Conservation (phyloP, 2,329 filamentous ascomycete species). For the Clonostachys chloroleuca region DNA sequence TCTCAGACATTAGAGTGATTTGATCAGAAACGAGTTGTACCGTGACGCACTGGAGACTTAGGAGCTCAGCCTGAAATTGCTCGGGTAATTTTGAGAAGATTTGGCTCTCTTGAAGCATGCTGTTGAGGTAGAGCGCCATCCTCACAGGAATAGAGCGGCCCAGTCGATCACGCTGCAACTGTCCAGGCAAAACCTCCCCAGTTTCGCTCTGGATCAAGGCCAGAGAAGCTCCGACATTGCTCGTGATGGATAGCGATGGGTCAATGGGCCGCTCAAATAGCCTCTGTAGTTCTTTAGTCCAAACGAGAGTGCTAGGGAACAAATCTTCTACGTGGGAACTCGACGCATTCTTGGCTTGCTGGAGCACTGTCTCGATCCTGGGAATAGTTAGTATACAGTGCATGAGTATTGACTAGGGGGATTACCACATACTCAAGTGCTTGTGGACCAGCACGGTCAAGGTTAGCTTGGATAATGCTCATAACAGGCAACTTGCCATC, state of each 20-base stretch:
- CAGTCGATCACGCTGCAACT: conserved; percentile 56
- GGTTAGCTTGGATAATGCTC: conserved; percentile 49
- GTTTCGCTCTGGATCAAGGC: conserved; percentile 44
- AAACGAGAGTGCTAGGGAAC: conserved; percentile 60
- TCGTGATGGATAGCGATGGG: conserved; percentile 69
- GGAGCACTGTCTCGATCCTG: conserved; percentile 48
- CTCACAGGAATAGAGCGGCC: conserved; percentile 71
- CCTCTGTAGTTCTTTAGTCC: conserved; percentile 57
- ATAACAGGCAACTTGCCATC: conserved; percentile 38
- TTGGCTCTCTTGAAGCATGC: conserved; percentile 44
- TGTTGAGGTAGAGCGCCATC: conserved; percentile 67
- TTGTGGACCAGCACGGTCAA: conserved; percentile 40
- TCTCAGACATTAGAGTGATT: conserved; percentile 34
- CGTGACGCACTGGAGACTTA: conserved; percentile 47
- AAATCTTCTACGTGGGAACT: conserved; percentile 35
- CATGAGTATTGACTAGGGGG: neutral
- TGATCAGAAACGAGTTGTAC: conserved; percentile 50
- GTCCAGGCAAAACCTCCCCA: neutral
- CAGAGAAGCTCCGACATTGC: conserved; percentile 64
- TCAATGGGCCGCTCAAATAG: conserved; percentile 50
- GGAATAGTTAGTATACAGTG: neutral
- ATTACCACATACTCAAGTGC: conserved; percentile 42
- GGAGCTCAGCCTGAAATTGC: conserved; percentile 39
- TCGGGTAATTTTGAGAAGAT: conserved; percentile 30
- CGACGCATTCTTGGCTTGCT: conserved; percentile 31